Evolutionary conservation across 2,329 filamentous ascomycete species (phyloP).

Genomic region (Tolypocladium tundrense): DNA sequence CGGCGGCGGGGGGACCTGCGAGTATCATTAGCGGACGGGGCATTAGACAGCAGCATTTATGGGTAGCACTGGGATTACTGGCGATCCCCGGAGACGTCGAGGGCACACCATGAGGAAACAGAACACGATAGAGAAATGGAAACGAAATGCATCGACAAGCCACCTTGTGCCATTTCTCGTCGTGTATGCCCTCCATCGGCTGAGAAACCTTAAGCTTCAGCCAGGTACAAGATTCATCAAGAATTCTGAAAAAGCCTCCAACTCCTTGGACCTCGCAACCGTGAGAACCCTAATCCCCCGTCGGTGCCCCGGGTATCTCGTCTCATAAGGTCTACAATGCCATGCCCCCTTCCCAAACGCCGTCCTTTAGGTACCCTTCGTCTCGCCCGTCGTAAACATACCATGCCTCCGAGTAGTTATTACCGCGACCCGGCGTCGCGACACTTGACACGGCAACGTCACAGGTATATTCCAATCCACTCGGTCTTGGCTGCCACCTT

Average conservation of each 20-base stretch:
- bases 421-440: background rate
- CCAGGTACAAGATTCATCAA: background rate
- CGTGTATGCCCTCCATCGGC: too few relatives aligned
- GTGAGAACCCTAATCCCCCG: background rate
- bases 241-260: background rate
- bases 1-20: background rate
- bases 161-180: background rate
- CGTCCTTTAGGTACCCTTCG: background rate
- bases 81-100: background rate
- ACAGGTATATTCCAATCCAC: slow-evolving; percentile 54
- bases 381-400: background rate
- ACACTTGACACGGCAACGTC: background rate
- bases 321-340: background rate
- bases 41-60: background rate
- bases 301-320: background rate
- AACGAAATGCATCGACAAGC: background rate
- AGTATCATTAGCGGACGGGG: background rate
- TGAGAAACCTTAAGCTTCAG: background rate
- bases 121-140: background rate
- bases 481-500: slow-evolving; percentile 43
- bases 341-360: background rate
- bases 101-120: background rate
- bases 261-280: background rate
- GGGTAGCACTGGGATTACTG: background rate
- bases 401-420: background rate